Conservation (phyloP, 768 basidiomycete genomes). For the Wakefieldia striispora region DNA sequence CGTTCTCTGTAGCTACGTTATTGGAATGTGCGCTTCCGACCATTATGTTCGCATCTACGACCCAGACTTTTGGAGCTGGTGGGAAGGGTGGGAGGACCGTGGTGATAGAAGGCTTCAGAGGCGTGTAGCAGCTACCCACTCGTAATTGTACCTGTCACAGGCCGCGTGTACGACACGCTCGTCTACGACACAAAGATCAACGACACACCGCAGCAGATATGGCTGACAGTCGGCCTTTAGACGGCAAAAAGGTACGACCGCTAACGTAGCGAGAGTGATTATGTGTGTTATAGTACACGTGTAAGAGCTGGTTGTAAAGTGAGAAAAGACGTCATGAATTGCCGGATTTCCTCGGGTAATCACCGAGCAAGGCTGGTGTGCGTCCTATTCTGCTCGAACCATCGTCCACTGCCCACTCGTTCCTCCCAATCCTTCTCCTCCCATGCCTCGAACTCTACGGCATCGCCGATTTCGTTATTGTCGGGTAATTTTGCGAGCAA, state of each 20-base stretch:
- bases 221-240: neutral
- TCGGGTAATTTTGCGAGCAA: slow-evolving; percentile 1
- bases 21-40: slow-evolving; percentile 16
- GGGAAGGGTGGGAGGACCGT: slow-evolving; percentile 5
- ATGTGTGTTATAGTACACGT: slow-evolving; percentile 19
- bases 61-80: neutral
- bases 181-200: neutral
- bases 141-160: slow-evolving; percentile 15
- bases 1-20: slow-evolving; percentile 11
- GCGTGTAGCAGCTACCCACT: neutral
- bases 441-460: slow-evolving; percentile 31
- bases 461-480: neutral
- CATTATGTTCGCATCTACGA: slow-evolving; percentile 22
- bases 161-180: slow-evolving; percentile 24
- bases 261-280: slow-evolving; percentile 3
- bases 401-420: slow-evolving; percentile 39
- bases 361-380: slow-evolving; percentile 27
- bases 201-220: neutral
- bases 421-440: slow-evolving; percentile 55
- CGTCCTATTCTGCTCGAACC: slow-evolving; percentile 38
- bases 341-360: slow-evolving; percentile 1
- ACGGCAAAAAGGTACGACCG: neutral
- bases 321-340: neutral
- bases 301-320: slow-evolving; percentile 1
- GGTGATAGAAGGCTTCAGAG: slow-evolving; percentile 10